A percentile compares a stretch with the other conserved stretches of the same genome.
Conservation (phyloP, 2,329 filamentous ascomycete genomes). For the Diplodia seriata region DNA sequence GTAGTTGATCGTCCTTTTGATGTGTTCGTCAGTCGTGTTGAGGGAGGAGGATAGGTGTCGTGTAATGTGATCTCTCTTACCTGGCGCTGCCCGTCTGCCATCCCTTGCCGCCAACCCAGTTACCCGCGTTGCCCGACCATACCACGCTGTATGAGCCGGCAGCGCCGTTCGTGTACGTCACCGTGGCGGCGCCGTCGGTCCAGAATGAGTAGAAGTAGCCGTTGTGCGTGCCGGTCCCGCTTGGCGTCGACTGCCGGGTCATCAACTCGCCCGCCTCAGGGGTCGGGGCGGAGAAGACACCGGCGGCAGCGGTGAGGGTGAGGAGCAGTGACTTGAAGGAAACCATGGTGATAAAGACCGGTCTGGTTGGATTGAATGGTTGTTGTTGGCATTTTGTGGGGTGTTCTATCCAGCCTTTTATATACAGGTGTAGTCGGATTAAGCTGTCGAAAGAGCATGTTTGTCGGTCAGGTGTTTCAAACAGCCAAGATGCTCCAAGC, state of each 20-base stretch:
- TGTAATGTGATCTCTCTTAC: conserved; percentile 45
- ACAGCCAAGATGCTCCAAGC: conserved; percentile 9
- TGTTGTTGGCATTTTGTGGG: not conserved
- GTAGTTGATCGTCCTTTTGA: conserved; percentile 57
- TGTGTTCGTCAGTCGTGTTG: too few species aligned
- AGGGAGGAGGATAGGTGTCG: not conserved
- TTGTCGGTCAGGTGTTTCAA: conserved; percentile 1
- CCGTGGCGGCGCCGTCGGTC: conserved; percentile 60
- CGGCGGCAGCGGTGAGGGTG: conserved; percentile 45
- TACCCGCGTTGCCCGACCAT: conserved; percentile 58
- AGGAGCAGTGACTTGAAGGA: conserved; percentile 51
- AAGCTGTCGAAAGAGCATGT: not conserved
- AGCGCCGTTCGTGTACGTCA: conserved; percentile 63
- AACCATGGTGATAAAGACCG: conserved; percentile 44
- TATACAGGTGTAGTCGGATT: not conserved
- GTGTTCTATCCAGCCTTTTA: not conserved
- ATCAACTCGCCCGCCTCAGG: conserved; percentile 39
- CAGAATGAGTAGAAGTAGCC: conserved; percentile 69
- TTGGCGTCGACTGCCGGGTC: conserved; percentile 50
- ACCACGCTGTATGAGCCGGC: conserved; percentile 59
- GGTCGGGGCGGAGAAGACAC: conserved; percentile 48
- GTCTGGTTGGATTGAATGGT: not conserved
- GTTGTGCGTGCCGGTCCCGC: conserved; percentile 61
- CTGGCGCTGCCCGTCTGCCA: conserved; percentile 62
- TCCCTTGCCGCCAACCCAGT: conserved; percentile 66